Conservation (phyloP, 345 rosid species). For the Laguncularia racemosa region DNA sequence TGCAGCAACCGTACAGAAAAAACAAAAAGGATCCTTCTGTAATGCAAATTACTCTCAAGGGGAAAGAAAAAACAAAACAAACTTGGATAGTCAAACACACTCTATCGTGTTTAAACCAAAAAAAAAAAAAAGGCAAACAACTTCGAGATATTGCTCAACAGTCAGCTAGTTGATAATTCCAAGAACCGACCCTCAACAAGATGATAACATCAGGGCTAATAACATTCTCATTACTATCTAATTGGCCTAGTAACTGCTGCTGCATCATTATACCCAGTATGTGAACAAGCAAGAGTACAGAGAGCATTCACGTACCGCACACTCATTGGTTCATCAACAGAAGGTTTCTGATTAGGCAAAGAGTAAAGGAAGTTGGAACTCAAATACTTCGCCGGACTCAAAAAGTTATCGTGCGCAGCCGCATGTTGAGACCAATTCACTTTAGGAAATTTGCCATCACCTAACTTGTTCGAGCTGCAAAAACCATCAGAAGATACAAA, state of each 20-base stretch:
- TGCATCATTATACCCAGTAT: neutral
- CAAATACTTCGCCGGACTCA: conserved; percentile 35
- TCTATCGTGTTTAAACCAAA: neutral
- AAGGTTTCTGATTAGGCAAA: conserved; percentile 60
- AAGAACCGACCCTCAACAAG: too few species aligned
- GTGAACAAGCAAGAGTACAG: neutral
- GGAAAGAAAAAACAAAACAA: neutral
- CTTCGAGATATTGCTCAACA: neutral
- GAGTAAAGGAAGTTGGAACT: conserved; percentile 60
- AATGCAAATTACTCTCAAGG: neutral
- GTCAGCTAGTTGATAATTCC: neutral
- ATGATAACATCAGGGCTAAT: neutral
- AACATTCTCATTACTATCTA: neutral
- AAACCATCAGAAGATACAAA: too few species aligned
- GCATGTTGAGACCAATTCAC: conserved; percentile 74
- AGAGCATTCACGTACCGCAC: conserved; percentile 29
- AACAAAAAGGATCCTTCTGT: neutral
- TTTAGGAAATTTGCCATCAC: conserved; percentile 38
- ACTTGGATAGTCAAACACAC: neutral
- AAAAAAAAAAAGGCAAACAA: too few species aligned
- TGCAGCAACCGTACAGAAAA: neutral
- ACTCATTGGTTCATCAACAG: conserved; percentile 28
- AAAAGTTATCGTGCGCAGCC: conserved; percentile 28
- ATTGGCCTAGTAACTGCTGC: neutral
- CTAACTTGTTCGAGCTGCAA: conserved; percentile 5